These are phyloP conservation scores for Cyberlindnera galapagoensis DNA, from an alignment of 805 yeast species.

Conservation along the genomic window DNA sequence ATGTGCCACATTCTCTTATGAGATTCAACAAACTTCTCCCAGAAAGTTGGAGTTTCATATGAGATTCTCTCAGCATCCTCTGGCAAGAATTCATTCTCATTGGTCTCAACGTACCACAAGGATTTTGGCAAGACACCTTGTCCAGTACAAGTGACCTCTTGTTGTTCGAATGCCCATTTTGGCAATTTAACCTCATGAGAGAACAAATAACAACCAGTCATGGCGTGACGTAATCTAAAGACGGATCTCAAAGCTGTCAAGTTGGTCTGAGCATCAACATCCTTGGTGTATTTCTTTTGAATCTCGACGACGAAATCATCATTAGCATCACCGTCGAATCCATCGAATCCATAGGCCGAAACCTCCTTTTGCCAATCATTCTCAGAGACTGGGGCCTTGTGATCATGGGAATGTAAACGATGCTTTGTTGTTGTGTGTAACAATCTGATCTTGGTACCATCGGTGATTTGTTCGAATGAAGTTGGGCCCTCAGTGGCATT, in stretches of 20 bases:
- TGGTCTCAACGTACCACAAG: slow-evolving; percentile 71
- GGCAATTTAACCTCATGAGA: slow-evolving; percentile 75
- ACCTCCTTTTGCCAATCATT: slow-evolving; percentile 82
- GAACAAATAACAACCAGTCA: slow-evolving; percentile 71
- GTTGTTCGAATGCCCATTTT: slow-evolving; percentile 79
- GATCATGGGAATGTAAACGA: slow-evolving; percentile 79
- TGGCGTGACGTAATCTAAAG: slow-evolving; percentile 71
- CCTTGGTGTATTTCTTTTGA: slow-evolving; percentile 43
- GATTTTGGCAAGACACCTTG: slow-evolving; percentile 57
- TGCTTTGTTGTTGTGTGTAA: slow-evolving; percentile 49
- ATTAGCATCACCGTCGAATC: slow-evolving; percentile 76
- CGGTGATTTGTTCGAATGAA: slow-evolving; percentile 53
- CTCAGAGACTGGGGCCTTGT: slow-evolving; percentile 70
- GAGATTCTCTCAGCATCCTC: slow-evolving; percentile 40
- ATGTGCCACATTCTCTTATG: slow-evolving; percentile 75
- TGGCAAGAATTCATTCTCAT: slow-evolving; percentile 43
- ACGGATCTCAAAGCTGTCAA: slow-evolving; percentile 64
- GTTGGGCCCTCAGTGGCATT: slow-evolving; percentile 51
- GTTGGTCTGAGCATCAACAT: slow-evolving; percentile 45
- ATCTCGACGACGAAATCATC: slow-evolving; percentile 78
- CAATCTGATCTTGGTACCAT: slow-evolving; percentile 68
- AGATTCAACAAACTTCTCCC: slow-evolving; percentile 55
- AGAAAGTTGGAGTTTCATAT: slow-evolving; percentile 49
- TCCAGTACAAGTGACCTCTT: slow-evolving; percentile 75
- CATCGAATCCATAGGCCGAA: slow-evolving; percentile 68